phyloP scores from a whole-genome alignment of 306 rosid species.

The Quercus suber region DNA sequence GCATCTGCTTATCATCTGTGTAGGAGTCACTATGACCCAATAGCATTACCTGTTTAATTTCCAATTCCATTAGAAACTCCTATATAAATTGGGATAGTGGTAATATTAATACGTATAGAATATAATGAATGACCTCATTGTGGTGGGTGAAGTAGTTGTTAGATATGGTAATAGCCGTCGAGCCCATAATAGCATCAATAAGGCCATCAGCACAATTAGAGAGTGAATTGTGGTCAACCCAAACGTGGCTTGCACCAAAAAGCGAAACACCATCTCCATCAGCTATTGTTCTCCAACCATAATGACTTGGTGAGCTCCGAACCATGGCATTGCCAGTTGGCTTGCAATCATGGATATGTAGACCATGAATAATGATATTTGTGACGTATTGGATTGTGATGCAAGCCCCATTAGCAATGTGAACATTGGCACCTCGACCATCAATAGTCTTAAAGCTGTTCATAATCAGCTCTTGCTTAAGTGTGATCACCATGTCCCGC shows the following conservation, averaged over 20 bases:
- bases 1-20: constrained; percentile 84
- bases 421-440: constrained; percentile 81
- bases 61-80: neutral
- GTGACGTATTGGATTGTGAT: constrained; percentile 83
- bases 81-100: neutral
- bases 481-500: constrained; percentile 89
- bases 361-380: constrained; percentile 85
- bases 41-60: constrained; percentile 65
- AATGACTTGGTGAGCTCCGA: constrained; percentile 88
- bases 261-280: constrained; percentile 90
- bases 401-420: constrained; percentile 87
- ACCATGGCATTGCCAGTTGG: constrained; percentile 94
- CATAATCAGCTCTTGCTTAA: constrained; percentile 88
- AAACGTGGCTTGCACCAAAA: constrained; percentile 79
- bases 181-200: constrained; percentile 85
- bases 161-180: constrained; percentile 88
- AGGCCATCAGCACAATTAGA: constrained; percentile 91
- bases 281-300: constrained; percentile 92
- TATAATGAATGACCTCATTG: constrained; percentile 56
- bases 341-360: constrained; percentile 83
- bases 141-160: constrained; percentile 91
- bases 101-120: too few species aligned
- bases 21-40: constrained; percentile 95
- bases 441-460: constrained; percentile 98
- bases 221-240: constrained; percentile 91